These are phyloP conservation scores for Apiotrichum akiyoshidainum DNA, from an alignment of 1,284 basidiomycete species.

Conservation along the genomic window DNA sequence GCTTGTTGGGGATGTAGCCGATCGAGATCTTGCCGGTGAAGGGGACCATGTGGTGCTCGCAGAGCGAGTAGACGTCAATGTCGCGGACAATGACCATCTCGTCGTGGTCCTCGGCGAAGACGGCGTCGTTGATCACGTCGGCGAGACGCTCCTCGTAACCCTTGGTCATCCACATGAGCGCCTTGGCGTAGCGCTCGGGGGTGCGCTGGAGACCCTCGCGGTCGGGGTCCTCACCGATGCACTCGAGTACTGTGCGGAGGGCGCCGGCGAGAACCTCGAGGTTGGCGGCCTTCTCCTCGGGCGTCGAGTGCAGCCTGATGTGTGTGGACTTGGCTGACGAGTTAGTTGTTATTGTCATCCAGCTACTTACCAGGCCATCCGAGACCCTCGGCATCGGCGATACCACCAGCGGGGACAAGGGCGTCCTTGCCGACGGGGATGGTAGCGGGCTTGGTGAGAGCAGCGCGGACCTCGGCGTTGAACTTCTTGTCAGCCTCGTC, in stretches of 20 bases:
- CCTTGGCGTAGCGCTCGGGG: slow-evolving; percentile 94
- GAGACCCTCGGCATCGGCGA: slow-evolving; percentile 80
- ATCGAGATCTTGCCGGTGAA: slow-evolving; percentile 90
- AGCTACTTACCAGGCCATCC: slow-evolving; percentile 80
- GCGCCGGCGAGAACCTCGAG: slow-evolving; percentile 77
- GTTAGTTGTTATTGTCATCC: neutral
- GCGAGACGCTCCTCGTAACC: slow-evolving; percentile 91
- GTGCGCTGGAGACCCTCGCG: slow-evolving; percentile 87
- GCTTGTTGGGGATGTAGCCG: slow-evolving; percentile 93
- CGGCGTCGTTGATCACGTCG: slow-evolving; percentile 98
- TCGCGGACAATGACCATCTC: slow-evolving; percentile 99
- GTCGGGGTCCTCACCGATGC: slow-evolving; percentile 96
- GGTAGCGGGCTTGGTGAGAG: slow-evolving; percentile 9
- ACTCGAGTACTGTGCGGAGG: slow-evolving; percentile 88
- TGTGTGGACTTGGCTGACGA: slow-evolving; percentile 80
- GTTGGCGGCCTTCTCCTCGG: slow-evolving; percentile 66
- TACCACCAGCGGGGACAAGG: slow-evolving; percentile 46
- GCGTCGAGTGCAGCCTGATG: slow-evolving; percentile 73
- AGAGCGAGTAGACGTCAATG: slow-evolving; percentile 94
- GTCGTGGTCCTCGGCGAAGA: slow-evolving; percentile 98
- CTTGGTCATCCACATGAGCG: slow-evolving; percentile 98
- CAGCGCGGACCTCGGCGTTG: slow-evolving; percentile 20
- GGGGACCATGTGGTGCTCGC: slow-evolving; percentile 98
- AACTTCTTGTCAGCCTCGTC: slow-evolving; percentile 13
- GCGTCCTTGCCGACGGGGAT: neutral